A percentile compares a stretch with the other conserved stretches of the same genome.
These are phyloP conservation scores for Vitis amurensis DNA, from an alignment of 164 flowering plant genomes.

Conservation along the genomic window DNA sequence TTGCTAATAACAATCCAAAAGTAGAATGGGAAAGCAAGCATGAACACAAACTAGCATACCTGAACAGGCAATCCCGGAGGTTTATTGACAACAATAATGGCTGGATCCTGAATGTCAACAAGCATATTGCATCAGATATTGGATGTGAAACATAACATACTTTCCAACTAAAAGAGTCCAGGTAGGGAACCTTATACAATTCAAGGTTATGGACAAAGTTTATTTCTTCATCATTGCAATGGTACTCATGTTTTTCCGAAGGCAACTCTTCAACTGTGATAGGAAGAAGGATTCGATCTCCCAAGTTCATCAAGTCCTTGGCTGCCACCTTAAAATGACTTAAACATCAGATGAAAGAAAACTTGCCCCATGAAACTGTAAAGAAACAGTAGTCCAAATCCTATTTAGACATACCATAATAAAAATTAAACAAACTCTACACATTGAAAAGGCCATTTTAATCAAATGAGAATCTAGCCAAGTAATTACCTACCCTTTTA, in stretches of 20 bases:
- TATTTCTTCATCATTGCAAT: conserved; percentile 56
- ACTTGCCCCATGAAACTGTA: background rate
- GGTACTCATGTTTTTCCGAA: conserved; percentile 25
- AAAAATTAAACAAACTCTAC: background rate
- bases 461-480: background rate
- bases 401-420: too few relatives aligned
- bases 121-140: conserved; percentile 6
- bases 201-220: conserved; percentile 62
- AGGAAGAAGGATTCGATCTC: conserved; percentile 84
- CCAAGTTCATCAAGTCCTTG: conserved; percentile 64
- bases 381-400: background rate
- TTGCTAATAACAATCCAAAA: conserved; percentile 3
- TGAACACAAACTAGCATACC: conserved; percentile 34
- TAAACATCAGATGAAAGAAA: conserved; percentile 1
- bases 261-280: conserved; percentile 48
- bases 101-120: conserved; percentile 59
- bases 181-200: conserved; percentile 66
- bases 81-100: conserved; percentile 81
- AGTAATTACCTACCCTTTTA: conserved; percentile 56
- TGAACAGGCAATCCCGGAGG: conserved; percentile 97
- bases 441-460: background rate
- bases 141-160: conserved; percentile 4
- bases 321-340: conserved; percentile 64
- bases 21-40: background rate
- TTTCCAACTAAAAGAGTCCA: conserved; percentile 4